These are phyloP conservation scores for Dendrocalamus latiflorus DNA, from an alignment of 202 grass and related monocot genomes.

Conservation along the genomic window DNA sequence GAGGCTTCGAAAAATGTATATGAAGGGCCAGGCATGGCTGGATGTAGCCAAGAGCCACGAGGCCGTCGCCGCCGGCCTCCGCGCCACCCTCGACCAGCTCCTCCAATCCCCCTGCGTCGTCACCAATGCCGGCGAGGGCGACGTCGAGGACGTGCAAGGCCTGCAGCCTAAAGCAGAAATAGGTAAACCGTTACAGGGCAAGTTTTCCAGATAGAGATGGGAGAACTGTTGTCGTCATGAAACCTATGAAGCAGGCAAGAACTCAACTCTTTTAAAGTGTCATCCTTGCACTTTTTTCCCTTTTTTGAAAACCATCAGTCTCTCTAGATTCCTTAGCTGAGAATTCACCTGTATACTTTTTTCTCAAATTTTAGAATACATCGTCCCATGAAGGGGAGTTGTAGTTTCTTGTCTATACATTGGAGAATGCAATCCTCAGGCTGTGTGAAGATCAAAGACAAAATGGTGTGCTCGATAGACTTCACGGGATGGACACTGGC, in stretches of 20 bases:
- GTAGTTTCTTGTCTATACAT: constrained; percentile 61
- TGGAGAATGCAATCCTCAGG: constrained; percentile 77
- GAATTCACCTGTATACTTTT: neutral
- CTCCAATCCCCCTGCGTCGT: too few species aligned
- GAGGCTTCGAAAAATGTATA: too few species aligned
- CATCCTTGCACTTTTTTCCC: neutral
- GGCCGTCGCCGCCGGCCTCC: too few species aligned
- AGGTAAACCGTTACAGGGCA: constrained; percentile 36
- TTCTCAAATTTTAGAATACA: constrained; percentile 57
- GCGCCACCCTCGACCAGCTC: too few species aligned
- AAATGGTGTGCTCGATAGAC: constrained; percentile 95
- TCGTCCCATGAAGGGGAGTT: constrained; percentile 59
- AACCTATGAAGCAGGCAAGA: constrained; percentile 63
- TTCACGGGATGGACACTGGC: constrained; percentile 90
- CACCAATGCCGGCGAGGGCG: too few species aligned
- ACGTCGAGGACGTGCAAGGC: too few species aligned
- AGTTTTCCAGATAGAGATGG: constrained; percentile 77
- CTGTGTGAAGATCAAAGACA: constrained; percentile 64
- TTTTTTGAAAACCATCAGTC: neutral
- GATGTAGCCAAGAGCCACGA: too few species aligned
- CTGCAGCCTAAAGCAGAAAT: too few species aligned
- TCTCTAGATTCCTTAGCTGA: neutral
- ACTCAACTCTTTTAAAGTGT: neutral
- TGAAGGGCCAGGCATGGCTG: too few species aligned
- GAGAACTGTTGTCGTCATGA: constrained; percentile 63